phyloP scores from a whole-genome alignment of 2,329 filamentous ascomycete genomes.

The Aspergillus vadensis region DNA sequence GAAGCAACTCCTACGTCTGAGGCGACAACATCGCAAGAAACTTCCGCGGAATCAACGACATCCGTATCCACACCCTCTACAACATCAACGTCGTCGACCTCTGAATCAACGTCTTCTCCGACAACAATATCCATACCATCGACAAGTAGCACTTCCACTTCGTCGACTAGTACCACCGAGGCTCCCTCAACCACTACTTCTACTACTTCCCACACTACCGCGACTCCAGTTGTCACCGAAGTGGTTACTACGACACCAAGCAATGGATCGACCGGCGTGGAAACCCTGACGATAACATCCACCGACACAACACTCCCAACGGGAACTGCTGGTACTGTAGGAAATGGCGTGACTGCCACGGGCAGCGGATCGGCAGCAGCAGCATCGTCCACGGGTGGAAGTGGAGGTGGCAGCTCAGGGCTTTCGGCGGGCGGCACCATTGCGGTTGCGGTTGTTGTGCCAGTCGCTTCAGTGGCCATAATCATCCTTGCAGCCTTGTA shows the following conservation, averaged over 20 bases:
- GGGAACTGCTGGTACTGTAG: slow-evolving; percentile 20
- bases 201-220: slow-evolving; percentile 12
- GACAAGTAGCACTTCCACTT: slow-evolving; percentile 17
- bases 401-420: slow-evolving; percentile 34
- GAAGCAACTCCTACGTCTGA: slow-evolving; percentile 19
- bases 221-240: slow-evolving; percentile 10
- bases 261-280: slow-evolving; percentile 11
- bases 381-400: slow-evolving; percentile 28
- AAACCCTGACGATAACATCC: slow-evolving; percentile 21
- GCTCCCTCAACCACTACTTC: slow-evolving; percentile 22
- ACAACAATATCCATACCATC: slow-evolving; percentile 21
- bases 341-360: slow-evolving; percentile 29
- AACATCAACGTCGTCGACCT: slow-evolving; percentile 14
- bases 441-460: slow-evolving; percentile 90
- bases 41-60: slow-evolving; percentile 16
- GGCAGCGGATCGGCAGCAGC: slow-evolving; percentile 29
- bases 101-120: slow-evolving; percentile 16
- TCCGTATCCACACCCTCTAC: slow-evolving; percentile 26
- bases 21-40: slow-evolving; percentile 19
- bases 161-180: slow-evolving; percentile 22
- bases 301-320: slow-evolving; percentile 17
- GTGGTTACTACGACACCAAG: slow-evolving; percentile 16
- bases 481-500: slow-evolving; percentile 76
- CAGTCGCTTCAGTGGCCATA: slow-evolving; percentile 82
- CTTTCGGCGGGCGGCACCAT: slow-evolving; percentile 66